These are phyloP conservation scores for Talaromyces sp. DNA, from an alignment of 2,329 filamentous ascomycete species.

Conservation along the genomic window DNA sequence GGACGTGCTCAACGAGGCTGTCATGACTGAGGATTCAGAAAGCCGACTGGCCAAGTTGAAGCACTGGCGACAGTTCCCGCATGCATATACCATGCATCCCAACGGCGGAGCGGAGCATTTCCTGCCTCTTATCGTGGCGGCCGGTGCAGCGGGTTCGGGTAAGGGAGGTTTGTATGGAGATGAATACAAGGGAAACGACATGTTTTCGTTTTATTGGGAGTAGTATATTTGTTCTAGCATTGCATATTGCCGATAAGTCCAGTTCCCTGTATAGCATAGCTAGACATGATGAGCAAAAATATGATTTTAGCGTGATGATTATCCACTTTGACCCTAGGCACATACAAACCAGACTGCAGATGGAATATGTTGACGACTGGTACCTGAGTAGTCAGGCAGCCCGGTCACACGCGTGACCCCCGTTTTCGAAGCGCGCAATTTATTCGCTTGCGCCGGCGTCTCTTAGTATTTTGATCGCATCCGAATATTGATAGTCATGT, in stretches of 20 bases:
- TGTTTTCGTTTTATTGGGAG: conserved; percentile 12
- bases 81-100: conserved; percentile 10
- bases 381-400: too few species aligned
- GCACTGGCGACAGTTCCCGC: conserved; percentile 10
- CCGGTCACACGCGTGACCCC: too few species aligned
- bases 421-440: too few species aligned
- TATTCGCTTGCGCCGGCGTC: background rate
- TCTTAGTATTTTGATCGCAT: background rate
- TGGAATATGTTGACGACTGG: too few species aligned
- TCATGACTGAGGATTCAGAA: conserved; percentile 4
- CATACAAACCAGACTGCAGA: too few species aligned
- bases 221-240: background rate
- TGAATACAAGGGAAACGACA: conserved; percentile 1
- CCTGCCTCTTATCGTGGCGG: conserved; percentile 11
- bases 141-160: conserved; percentile 4
- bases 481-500: background rate
- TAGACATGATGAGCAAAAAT: background rate
- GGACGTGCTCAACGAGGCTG: conserved; percentile 4
- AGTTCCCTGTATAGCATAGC: background rate
- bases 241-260: background rate
- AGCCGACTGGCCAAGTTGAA: conserved; percentile 9
- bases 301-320: background rate
- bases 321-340: background rate
- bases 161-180: conserved; percentile 9
- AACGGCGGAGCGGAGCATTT: conserved; percentile 10